Evolutionary conservation across 78 protist genomes (phyloP).

Genomic region (Mantamonas sphyraenae): DNA sequence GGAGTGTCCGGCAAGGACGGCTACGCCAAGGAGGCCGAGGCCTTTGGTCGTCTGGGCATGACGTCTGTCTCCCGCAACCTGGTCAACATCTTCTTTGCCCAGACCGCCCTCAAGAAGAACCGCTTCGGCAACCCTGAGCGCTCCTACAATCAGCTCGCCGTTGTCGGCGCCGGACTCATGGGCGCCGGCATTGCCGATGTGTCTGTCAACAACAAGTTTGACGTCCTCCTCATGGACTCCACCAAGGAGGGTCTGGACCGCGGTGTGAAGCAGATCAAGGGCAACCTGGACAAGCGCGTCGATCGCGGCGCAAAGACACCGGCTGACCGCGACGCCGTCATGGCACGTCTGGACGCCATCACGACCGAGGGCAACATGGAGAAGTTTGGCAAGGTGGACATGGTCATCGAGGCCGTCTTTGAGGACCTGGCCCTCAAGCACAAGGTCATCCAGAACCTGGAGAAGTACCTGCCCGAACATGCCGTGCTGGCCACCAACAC

Average conservation of each 20-base stretch:
- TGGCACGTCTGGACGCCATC: constrained; percentile 8
- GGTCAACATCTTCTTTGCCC: constrained; percentile 38
- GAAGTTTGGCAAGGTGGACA: neutral
- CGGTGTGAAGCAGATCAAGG: constrained; percentile 36
- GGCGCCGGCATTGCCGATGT: constrained; percentile 73
- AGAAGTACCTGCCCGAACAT: constrained; percentile 12
- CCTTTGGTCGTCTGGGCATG: constrained; percentile 41
- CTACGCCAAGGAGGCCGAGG: constrained; percentile 32
- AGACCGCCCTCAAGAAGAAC: constrained; percentile 39
- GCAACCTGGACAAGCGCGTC: constrained; percentile 8
- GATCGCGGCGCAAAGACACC: constrained; percentile 22
- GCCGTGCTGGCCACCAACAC: constrained; percentile 76
- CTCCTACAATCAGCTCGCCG: constrained; percentile 24
- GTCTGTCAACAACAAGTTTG: constrained; percentile 13
- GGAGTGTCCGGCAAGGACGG: constrained; percentile 23
- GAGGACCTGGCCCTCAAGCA: constrained; percentile 62
- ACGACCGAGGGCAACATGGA: neutral
- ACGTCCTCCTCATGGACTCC: constrained; percentile 43
- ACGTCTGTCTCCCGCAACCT: constrained; percentile 45
- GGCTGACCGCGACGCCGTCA: constrained; percentile 8
- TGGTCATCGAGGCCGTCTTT: constrained; percentile 74
- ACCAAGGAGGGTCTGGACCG: constrained; percentile 23
- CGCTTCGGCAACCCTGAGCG: constrained; percentile 14
- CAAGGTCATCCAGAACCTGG: constrained; percentile 40
- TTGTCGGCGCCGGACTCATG: constrained; percentile 84